Evolutionary conservation across 176 grass and related monocot species (phyloP).

Genomic region (Carex scoparia): DNA sequence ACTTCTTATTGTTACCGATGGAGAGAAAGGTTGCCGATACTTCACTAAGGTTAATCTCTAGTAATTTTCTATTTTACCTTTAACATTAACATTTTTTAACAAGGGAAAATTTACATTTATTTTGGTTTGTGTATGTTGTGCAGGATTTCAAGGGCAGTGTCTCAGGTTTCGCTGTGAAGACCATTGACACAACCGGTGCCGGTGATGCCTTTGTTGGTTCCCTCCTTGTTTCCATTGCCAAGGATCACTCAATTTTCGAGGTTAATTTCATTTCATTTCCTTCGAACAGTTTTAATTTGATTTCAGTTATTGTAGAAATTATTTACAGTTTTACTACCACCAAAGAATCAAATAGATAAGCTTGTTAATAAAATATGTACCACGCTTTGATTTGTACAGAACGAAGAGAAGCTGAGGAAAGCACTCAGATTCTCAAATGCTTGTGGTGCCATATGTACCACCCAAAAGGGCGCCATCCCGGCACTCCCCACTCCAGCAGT

Average conservation of each 20-base stretch:
- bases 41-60: conserved; percentile 60
- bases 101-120: not conserved
- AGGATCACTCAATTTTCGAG: conserved; percentile 59
- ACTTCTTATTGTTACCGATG: conserved; percentile 86
- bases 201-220: conserved; percentile 87
- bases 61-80: not conserved
- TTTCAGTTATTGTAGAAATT: not conserved
- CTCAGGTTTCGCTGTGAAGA: conserved; percentile 52
- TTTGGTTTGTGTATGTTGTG: not conserved
- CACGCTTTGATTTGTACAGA: conserved; percentile 18
- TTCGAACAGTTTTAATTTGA: not conserved
- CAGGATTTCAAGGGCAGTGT: conserved; percentile 77
- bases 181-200: conserved; percentile 79
- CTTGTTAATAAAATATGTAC: not conserved
- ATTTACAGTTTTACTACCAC: not conserved
- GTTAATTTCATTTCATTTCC: conserved; percentile 26
- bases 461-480: conserved; percentile 86
- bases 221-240: conserved; percentile 60
- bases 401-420: conserved; percentile 78
- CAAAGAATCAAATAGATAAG: not conserved
- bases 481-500: conserved; percentile 57
- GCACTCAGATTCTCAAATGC: conserved; percentile 75
- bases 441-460: conserved; percentile 84
- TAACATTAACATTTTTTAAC: not conserved
- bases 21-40: conserved; percentile 84